A percentile compares a stretch with the other conserved stretches of the same genome.
These are phyloP conservation scores for Quercus glauca DNA, from an alignment of 306 rosid species.

Conservation along the genomic window DNA sequence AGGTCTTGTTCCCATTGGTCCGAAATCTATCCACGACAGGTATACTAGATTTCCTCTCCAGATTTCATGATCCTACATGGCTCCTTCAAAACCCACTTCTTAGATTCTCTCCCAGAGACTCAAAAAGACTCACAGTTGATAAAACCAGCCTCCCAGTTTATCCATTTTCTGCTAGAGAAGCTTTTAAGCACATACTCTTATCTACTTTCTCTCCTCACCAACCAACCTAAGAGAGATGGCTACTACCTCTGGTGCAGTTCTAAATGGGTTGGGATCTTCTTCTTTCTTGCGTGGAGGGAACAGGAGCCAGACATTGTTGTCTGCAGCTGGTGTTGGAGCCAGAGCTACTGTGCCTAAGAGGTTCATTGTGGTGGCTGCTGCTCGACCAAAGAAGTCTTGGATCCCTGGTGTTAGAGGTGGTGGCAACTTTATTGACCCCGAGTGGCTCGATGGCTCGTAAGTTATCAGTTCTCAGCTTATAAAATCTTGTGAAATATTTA, in stretches of 20 bases:
- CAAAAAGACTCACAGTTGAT: constrained; percentile 17
- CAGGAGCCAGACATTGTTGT: constrained; percentile 58
- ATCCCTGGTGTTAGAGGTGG: constrained; percentile 68
- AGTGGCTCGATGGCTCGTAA: constrained; percentile 99
- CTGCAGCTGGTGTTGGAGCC: constrained; percentile 35
- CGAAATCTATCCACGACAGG: constrained; percentile 74
- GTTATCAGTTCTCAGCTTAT: constrained; percentile 15
- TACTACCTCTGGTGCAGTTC: constrained; percentile 83
- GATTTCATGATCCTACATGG: constrained; percentile 81
- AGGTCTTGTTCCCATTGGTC: constrained; percentile 63
- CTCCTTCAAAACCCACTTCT: constrained; percentile 36
- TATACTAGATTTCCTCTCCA: constrained; percentile 38
- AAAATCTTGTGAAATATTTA: too few relatives aligned
- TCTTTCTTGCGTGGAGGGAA: constrained; percentile 77
- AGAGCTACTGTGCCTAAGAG: constrained; percentile 48
- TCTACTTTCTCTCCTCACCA: constrained; percentile 3
- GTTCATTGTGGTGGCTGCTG: constrained; percentile 55
- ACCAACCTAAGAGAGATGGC: constrained; percentile 52
- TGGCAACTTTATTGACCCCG: constrained; percentile 78
- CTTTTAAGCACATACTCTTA: neutral
- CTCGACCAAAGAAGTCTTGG: constrained; percentile 67
- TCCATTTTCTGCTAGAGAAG: constrained; percentile 3
- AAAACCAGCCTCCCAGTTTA: constrained; percentile 19
- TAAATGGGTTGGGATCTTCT: constrained; percentile 77
- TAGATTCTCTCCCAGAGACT: constrained; percentile 31